These are phyloP conservation scores for Pestalotiopsis sp. DNA, from an alignment of 2,329 filamentous ascomycete genomes.

Conservation along the genomic window DNA sequence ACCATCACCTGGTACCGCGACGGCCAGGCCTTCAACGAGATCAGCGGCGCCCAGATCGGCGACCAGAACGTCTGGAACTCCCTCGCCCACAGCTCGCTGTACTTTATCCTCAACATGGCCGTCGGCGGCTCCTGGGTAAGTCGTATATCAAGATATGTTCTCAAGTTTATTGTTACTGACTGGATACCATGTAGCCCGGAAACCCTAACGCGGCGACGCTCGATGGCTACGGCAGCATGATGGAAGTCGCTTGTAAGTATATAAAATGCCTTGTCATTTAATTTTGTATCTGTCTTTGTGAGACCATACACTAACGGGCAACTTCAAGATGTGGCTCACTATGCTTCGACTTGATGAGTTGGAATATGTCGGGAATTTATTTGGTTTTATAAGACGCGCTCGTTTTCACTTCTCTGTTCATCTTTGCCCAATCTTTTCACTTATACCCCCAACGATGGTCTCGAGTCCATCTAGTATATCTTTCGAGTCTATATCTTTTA, in stretches of 20 bases:
- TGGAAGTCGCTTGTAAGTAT: conserved; percentile 44
- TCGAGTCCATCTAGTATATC: not conserved
- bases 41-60: conserved; percentile 44
- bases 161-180: not conserved
- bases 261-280: not conserved
- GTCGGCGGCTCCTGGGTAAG: conserved; percentile 36
- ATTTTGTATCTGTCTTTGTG: not conserved
- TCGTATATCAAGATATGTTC: not conserved
- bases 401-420: not conserved
- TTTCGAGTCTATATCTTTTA: not conserved
- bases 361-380: too few relatives aligned
- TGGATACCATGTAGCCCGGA: conserved; percentile 41
- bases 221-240: conserved; percentile 49
- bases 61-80: conserved; percentile 45
- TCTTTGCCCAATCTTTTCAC: not conserved
- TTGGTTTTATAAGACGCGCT: not conserved
- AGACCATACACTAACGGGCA: not conserved
- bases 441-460: not conserved
- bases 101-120: conserved; percentile 50
- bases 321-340: not conserved
- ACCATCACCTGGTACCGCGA: conserved; percentile 53
- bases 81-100: conserved; percentile 44
- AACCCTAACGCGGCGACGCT: conserved; percentile 46
- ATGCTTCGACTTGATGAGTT: not conserved
- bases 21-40: conserved; percentile 43